Base-by-base conservation (phyloP, 495 filamentous ascomycete species). In the Endocarpon pusillum region DNA sequence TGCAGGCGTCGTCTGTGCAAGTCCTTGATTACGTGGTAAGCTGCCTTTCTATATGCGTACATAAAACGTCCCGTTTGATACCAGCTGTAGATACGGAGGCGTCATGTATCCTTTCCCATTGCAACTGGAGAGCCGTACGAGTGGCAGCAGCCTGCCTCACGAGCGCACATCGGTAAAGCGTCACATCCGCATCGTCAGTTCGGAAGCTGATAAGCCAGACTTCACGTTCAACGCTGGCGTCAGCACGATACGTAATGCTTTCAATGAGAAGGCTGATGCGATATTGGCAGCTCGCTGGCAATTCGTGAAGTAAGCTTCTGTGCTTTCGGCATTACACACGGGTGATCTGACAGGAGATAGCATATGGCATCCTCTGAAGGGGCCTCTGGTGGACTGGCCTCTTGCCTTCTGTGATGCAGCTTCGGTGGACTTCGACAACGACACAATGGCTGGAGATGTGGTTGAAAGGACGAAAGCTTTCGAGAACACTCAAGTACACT, bases 331-430 rank as follows among this genome's bases (percentile, higher is more conserved):
- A 8, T 8, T 12, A 8, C 12, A 8, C 8, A 12, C 23, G 8
- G 23, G 12, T 25, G 12, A 8, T 25, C 8, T 8, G 28, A 15
- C 5, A 31, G 12, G 4, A n/a, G 7, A 31, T 19, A 51, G 48
- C 26, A 38, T 47, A 7, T 51, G 48, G 48, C 12, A 36, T 18
- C 43, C 44, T 12, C 32, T 49, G 17, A n/a, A 15, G 1, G 47
- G 43, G 14, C 48, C 48, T 7, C 20, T 49, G 6, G 9, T 21
- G 14, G 46, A 51, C 30, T 49, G 47, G 43, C 48, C 48, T 3
- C 39, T 51, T 5, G 46, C 43, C 4, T 21, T 49, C 5, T 5
- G 28, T 14, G 28, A 31, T 31, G 28, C 12, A 14, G 12, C 7
- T 7, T 5, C 28, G 5, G 12, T 31, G 5, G 28, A 31, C 12